These are phyloP conservation scores for Phytophthora aleatoria DNA, from an alignment of 352 stramenopile genomes.

Conservation along the genomic window DNA sequence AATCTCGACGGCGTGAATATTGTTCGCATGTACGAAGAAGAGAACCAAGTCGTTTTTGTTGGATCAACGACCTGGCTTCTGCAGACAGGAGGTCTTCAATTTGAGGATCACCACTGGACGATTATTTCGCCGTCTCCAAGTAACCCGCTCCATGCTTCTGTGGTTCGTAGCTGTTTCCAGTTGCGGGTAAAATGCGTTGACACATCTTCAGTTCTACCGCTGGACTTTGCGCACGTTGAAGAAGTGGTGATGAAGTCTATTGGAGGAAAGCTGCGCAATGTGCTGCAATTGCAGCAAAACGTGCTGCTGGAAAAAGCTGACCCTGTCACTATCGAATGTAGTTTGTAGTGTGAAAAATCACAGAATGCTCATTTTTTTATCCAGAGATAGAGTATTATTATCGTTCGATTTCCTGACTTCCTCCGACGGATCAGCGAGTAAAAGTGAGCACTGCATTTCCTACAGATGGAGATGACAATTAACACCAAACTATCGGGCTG, in stretches of 20 bases:
- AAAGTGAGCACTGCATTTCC: no score
- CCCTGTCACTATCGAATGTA: not conserved
- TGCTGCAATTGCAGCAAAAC: constrained; percentile 27
- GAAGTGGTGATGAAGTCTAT: constrained; percentile 27
- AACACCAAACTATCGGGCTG: no score
- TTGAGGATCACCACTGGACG: constrained; percentile 38
- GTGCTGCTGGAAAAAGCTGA: constrained; percentile 15
- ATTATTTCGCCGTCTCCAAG: constrained; percentile 24
- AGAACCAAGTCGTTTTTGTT: constrained; percentile 25
- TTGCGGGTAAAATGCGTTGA: constrained; percentile 26
- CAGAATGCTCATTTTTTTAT: no score
- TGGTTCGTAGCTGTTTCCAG: constrained; percentile 32
- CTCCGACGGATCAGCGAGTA: no score
- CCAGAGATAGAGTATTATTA: no score
- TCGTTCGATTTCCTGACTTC: no score
- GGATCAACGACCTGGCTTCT: constrained; percentile 32
- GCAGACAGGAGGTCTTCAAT: constrained; percentile 30
- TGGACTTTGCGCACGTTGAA: constrained; percentile 19
- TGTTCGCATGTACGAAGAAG: constrained; percentile 31
- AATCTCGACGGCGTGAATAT: constrained; percentile 31
- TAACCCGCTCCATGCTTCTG: constrained; percentile 14
- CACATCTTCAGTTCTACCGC: constrained; percentile 4
- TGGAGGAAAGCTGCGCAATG: constrained; percentile 19
- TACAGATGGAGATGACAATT: no score
- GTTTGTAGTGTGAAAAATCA: not conserved